Evolutionary conservation across 176 grass and related monocot species (phyloP), one percentile per base, ranked within the genome.

Genomic region (Echinochloa phyllopogon): DNA sequence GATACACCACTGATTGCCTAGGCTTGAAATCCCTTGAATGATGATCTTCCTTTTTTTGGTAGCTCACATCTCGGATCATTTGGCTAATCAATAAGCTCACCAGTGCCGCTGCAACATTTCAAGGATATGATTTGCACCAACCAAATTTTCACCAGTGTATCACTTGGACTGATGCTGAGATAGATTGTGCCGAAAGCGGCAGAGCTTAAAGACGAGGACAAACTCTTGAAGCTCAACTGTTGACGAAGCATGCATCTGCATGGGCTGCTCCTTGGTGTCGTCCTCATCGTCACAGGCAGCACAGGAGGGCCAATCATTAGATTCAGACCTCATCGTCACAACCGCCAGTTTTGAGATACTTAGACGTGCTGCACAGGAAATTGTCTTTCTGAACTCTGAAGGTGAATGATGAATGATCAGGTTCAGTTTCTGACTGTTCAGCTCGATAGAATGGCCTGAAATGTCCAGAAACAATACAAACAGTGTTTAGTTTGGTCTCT

Each of bases 291-390:
- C 64, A 77, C 64, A 78, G 20, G 74, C 18, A 60, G 74, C 38
- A 85, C 64, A 85, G 74, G 24, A 42, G 40, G 82, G 10, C 18
- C 41, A 70, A 78, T 85, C 74, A 85, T 85, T 56, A 49, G 63
- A 85, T 59, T 53, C 76, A 80, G 67, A 86, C 56, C 41, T 80
- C 48, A 57, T 8, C 74, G 61, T 47, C 36, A 43, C 38, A 43
- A 43, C n/a, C 33, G 41, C 68, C 36, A 0, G 49, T 38, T 70
- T 45, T 55, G 52, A 4, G 29, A 40, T 10, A 51, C 47, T 62
- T 23, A 43, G 21, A n/a, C 29, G 43, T 47, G 41, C 65, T 64
- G 66, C 60, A 8, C 85, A 74, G 6, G 66, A 24, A 21, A 29
- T 44, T 65, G 33, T 25, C 60, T 14, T 66, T 24, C 43, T 65